These are phyloP conservation scores for Cladobotryum mycophilum DNA, from an alignment of 2,329 filamentous ascomycete genomes.

Conservation along the genomic window DNA sequence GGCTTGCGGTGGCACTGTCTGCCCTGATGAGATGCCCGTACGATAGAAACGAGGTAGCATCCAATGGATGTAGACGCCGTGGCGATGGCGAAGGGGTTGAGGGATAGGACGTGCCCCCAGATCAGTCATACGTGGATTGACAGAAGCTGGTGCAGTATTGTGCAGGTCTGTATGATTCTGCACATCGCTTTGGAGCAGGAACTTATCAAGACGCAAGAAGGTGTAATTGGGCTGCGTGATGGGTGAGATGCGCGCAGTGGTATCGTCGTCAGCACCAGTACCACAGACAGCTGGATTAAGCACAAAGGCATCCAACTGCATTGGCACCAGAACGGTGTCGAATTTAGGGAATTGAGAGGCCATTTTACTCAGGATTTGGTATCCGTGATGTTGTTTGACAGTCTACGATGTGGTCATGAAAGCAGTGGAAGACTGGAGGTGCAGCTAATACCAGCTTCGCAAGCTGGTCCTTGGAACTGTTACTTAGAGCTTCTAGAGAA, in stretches of 20 bases:
- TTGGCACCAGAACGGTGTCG: constrained; percentile 19
- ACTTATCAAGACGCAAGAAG: constrained; percentile 31
- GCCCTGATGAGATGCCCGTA: constrained; percentile 15
- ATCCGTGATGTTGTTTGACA: background rate
- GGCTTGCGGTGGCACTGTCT: constrained; percentile 2
- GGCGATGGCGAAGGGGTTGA: constrained; percentile 20
- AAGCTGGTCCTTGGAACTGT: too few relatives aligned
- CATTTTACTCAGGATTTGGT: background rate
- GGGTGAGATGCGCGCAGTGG: constrained; percentile 27
- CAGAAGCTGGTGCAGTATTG: constrained; percentile 21
- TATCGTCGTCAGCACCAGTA: constrained; percentile 15
- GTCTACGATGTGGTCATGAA: background rate
- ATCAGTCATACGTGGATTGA: constrained; percentile 32
- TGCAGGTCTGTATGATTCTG: constrained; percentile 32
- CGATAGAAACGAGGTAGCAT: constrained; percentile 32
- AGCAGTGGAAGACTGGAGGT: too few relatives aligned
- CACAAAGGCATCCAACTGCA: constrained; percentile 28
- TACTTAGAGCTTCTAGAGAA: too few relatives aligned
- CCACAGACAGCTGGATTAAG: constrained; percentile 25
- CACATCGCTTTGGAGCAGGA: constrained; percentile 33
- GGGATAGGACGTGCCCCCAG: constrained; percentile 35
- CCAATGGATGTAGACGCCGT: constrained; percentile 39
- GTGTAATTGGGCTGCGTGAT: constrained; percentile 43
- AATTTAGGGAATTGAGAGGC: background rate
- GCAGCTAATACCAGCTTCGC: too few relatives aligned